Evolutionary conservation across 176 grass and related monocot species (phyloP).

Genomic region (Lolium perenne): DNA sequence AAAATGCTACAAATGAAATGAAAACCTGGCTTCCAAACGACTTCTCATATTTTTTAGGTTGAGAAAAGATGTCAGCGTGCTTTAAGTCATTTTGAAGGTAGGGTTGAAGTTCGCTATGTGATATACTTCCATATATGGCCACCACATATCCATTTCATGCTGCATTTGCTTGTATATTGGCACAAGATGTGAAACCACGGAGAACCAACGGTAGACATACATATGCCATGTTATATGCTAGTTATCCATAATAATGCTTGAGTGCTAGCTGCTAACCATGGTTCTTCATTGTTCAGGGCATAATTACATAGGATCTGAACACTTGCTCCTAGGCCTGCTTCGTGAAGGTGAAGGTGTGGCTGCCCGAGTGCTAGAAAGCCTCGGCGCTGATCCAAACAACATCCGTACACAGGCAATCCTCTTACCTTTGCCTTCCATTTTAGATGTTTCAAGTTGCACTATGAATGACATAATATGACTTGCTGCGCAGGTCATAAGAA

Average conservation of each 20-base stretch:
- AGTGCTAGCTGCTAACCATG: conserved; percentile 24
- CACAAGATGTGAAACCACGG: neutral
- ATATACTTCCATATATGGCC: neutral
- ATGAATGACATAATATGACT: conserved; percentile 12
- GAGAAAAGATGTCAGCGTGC: neutral
- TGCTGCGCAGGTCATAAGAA: conserved; percentile 84
- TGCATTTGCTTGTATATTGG: neutral
- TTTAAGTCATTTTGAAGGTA: conserved; percentile 10
- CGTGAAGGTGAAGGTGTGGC: conserved; percentile 98
- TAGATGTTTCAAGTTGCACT: conserved; percentile 14
- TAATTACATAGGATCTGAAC: conserved; percentile 97
- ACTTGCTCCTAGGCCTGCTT: conserved; percentile 87
- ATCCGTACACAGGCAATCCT: conserved; percentile 84
- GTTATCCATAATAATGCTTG: conserved; percentile 1
- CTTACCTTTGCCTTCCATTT: conserved; percentile 21
- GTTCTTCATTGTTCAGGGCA: conserved; percentile 67
- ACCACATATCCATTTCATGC: neutral
- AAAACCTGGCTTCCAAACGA: too few relatives aligned
- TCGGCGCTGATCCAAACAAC: conserved; percentile 88
- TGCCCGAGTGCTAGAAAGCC: conserved; percentile 84
- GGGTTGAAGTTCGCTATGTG: neutral
- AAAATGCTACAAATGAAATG: too few relatives aligned
- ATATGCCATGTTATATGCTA: neutral
- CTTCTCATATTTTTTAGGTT: conserved; percentile 1
- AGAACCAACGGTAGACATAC: neutral